phyloP scores from a whole-genome alignment of 2,329 filamentous ascomycete species.

The Aspergillus jensenii region DNA sequence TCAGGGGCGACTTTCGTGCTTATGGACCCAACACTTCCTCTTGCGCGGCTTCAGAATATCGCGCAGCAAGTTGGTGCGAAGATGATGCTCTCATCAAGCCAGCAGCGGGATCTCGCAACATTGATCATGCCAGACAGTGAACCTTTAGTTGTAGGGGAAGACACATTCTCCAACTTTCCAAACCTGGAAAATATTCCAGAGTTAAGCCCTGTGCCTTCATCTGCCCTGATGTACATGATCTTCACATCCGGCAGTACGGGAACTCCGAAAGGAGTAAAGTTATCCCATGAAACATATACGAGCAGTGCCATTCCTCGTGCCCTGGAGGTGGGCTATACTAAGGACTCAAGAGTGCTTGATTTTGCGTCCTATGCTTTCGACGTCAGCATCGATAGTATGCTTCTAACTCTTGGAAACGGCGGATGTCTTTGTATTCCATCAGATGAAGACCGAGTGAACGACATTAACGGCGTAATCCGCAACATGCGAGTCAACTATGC shows the following conservation, averaged over 20 bases:
- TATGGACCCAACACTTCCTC: slow-evolving; percentile 34
- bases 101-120: slow-evolving; percentile 27
- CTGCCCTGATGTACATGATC: slow-evolving; percentile 57
- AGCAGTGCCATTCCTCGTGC: slow-evolving; percentile 57
- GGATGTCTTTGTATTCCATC: slow-evolving; percentile 62
- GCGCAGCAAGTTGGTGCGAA: slow-evolving; percentile 29
- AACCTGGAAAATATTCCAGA: slow-evolving; percentile 4
- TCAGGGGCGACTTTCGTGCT: slow-evolving; percentile 31
- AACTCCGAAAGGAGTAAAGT: slow-evolving; percentile 57
- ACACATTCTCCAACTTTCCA: slow-evolving; percentile 21
- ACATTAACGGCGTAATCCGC: slow-evolving; percentile 52
- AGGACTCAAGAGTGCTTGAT: slow-evolving; percentile 60
- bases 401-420: slow-evolving; percentile 56
- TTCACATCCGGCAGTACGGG: slow-evolving; percentile 59
- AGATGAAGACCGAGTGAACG: slow-evolving; percentile 47
- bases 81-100: slow-evolving; percentile 29
- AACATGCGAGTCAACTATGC: slow-evolving; percentile 54
- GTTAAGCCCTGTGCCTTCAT: slow-evolving; percentile 28
- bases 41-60: slow-evolving; percentile 36
- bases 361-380: slow-evolving; percentile 58
- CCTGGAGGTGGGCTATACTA: slow-evolving; percentile 49
- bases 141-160: slow-evolving; percentile 27
- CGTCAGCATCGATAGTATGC: slow-evolving; percentile 54
- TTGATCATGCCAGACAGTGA: slow-evolving; percentile 33
- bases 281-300: slow-evolving; percentile 60